Evolutionary conservation across 768 basidiomycete species (phyloP), one percentile per base, ranked within the genome.

Genomic region (Lactarius sanguifluus): DNA sequence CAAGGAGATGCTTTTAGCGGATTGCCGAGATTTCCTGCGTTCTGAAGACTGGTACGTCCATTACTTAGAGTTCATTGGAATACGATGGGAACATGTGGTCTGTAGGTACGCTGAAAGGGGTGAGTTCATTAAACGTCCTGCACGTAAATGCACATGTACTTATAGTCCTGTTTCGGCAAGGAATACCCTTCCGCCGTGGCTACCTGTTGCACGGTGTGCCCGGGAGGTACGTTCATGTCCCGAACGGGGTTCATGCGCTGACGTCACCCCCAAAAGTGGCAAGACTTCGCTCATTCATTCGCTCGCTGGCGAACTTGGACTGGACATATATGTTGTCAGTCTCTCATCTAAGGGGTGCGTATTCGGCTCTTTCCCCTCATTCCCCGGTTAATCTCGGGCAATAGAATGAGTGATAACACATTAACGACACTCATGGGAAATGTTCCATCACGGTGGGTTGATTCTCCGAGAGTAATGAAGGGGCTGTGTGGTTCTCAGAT

Each of bases 261-360:
- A 62, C 70, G 70, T 76, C 64, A 34, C 61, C 70, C 40, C 56
- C 45, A 23, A 52, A 72, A 92, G 91, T 75, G 91, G 91, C 70
- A 93, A 93, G 79, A 93, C 91, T 30, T 92, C 91, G 20, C 81
- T 93, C 54, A 92, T 93, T 71, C 90, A 93, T 75, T 91, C 91
- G 7, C 78, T 92, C 70, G 91, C 91, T 59, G 91, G 91, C 63
- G 92, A 94, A 74, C 81, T 97, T 40, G 86, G 88, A 9, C 82
- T 97, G 30, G 92, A 96, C 77, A 94, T 97, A 69, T 96, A 94
- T 74, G 92, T 95, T 61, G 89, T 96, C 71, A 91, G 90, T 55
- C 79, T 95, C 62, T 94, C 92, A 56, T 87, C 91, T 40, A 94
- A 94, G 76, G 92, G 92, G 92, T 90, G 57, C 56, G 69, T 65